Evolutionary conservation across 2,329 filamentous ascomycete species (phyloP).

Genomic region (Aspergillus felis): DNA sequence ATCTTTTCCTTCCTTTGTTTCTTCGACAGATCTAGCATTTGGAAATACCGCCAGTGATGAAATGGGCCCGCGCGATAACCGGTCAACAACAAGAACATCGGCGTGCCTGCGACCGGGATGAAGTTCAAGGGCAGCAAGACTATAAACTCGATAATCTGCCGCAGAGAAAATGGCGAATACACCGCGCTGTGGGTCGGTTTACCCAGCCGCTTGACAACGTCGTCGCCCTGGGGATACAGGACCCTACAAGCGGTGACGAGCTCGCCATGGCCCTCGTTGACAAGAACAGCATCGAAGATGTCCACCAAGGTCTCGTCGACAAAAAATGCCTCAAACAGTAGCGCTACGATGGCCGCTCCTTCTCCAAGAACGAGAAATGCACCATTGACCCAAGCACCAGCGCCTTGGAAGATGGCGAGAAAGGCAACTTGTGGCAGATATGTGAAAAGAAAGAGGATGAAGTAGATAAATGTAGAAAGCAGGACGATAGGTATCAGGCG

Average conservation of each 20-base stretch:
- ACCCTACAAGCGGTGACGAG: conserved; percentile 65
- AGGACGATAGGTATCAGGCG: conserved; percentile 76
- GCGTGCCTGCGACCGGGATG: conserved; percentile 75
- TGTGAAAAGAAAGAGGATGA: conserved; percentile 80
- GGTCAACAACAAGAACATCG: conserved; percentile 81
- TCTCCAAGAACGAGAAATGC: conserved; percentile 75
- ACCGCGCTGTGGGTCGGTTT: conserved; percentile 72
- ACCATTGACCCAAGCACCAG: conserved; percentile 84
- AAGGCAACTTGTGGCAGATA: conserved; percentile 89
- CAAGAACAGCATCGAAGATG: conserved; percentile 79
- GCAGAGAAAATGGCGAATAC: conserved; percentile 83
- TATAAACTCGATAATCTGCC: conserved; percentile 85
- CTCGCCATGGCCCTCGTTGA: conserved; percentile 67
- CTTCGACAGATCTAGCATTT: conserved; percentile 69
- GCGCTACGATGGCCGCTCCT: conserved; percentile 57
- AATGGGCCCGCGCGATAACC: conserved; percentile 84
- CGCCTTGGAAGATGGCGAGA: conserved; percentile 80
- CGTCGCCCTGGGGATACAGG: conserved; percentile 63
- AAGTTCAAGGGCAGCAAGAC: conserved; percentile 79
- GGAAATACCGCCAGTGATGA: conserved; percentile 86
- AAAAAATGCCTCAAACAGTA: conserved; percentile 75
- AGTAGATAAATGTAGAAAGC: conserved; percentile 76
- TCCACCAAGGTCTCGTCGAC: conserved; percentile 76
- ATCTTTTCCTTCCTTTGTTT: conserved; percentile 70
- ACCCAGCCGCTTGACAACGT: conserved; percentile 74